A percentile compares a stretch with the other conserved stretches of the same genome.
Evolutionary conservation across 768 basidiomycete species (phyloP).

Genomic region (Agrocybe pediades): DNA sequence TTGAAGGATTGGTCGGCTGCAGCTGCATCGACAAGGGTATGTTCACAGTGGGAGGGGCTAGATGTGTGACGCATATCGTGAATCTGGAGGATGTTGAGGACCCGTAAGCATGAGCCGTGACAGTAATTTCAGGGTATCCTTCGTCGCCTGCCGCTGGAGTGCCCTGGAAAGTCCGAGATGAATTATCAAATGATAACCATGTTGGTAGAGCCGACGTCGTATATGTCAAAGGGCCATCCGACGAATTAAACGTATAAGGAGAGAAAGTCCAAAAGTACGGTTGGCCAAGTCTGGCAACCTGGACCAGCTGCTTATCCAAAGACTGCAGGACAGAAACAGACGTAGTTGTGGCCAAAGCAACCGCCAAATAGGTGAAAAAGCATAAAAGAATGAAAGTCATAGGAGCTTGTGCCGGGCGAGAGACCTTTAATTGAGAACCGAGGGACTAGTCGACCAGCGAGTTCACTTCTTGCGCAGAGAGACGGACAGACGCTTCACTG

Average conservation of each 20-base stretch:
- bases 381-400: constrained; percentile 67
- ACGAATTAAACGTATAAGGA: constrained; percentile 60
- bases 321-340: constrained; percentile 52
- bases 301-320: constrained; percentile 73
- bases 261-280: constrained; percentile 75
- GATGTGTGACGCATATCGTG: constrained; percentile 57
- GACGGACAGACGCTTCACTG: constrained; percentile 3
- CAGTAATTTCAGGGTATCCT: constrained; percentile 58
- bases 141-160: constrained; percentile 64
- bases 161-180: constrained; percentile 64
- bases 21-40: constrained; percentile 63
- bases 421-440: constrained; percentile 36
- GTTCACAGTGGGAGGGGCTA: constrained; percentile 54
- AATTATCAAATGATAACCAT: constrained; percentile 79
- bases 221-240: constrained; percentile 46
- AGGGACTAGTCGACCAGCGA: constrained; percentile 61
- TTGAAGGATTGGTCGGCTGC: constrained; percentile 53
- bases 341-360: constrained; percentile 43
- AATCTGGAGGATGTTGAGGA: constrained; percentile 54
- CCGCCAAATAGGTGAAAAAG: constrained; percentile 39
- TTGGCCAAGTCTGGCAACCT: constrained; percentile 67
- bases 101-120: constrained; percentile 61
- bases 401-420: constrained; percentile 55
- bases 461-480: constrained; percentile 33
- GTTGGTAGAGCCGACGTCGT: constrained; percentile 58